phyloP scores from a whole-genome alignment of 192 early-diverging fungal species.

The Coemansia sp. region DNA sequence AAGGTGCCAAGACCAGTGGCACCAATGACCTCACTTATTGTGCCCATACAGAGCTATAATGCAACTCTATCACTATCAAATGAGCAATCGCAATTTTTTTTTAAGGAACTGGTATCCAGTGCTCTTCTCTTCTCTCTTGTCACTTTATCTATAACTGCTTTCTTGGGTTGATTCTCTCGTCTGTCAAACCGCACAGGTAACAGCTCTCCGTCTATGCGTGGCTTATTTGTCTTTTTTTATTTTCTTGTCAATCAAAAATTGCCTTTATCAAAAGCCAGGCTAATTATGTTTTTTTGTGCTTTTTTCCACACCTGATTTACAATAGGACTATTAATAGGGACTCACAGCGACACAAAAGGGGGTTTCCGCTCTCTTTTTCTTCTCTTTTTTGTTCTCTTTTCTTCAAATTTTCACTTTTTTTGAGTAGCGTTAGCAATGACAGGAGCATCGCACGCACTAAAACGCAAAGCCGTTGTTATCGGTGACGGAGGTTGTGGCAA shows the following conservation, averaged over 20 bases:
- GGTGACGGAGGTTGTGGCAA: slow-evolving; percentile 94
- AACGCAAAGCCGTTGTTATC: slow-evolving; percentile 82
- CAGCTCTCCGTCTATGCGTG: background rate
- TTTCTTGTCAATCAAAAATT: background rate
- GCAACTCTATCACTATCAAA: background rate
- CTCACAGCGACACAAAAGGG: background rate
- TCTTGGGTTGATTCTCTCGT: background rate
- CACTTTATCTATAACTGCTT: background rate
- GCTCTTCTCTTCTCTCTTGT: background rate
- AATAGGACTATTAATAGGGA: background rate
- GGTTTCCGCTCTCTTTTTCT: slow-evolving; percentile 4
- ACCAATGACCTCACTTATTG: background rate
- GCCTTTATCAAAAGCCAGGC: too few species aligned
- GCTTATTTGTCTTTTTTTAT: background rate
- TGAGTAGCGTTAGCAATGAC: background rate
- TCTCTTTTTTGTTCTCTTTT: background rate
- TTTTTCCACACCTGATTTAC: too few species aligned
- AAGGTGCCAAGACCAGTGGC: background rate
- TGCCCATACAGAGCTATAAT: background rate
- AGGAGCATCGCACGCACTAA: slow-evolving; percentile 15
- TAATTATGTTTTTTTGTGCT: too few species aligned
- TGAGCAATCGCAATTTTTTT: background rate
- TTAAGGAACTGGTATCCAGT: background rate
- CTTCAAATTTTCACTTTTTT: background rate
- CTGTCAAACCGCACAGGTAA: background rate